Evolutionary conservation across 2,329 filamentous ascomycete genomes (phyloP), one percentile per base, ranked within the genome.

Genomic region (Sporothrix protearum): DNA sequence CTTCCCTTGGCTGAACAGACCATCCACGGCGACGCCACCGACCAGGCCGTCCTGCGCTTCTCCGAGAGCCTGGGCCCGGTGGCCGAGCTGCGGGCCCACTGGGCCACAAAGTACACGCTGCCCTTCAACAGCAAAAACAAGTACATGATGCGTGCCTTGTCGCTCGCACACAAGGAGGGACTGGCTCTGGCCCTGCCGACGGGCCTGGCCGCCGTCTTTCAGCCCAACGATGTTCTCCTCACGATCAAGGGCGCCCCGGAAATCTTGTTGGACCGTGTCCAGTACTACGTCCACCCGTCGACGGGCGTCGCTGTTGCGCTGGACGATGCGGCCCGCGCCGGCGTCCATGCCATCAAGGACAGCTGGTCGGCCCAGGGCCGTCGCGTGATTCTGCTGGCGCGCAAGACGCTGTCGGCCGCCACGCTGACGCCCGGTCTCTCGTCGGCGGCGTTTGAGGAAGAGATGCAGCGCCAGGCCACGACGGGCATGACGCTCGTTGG

Each of bases 121-220:
- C 87, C 90, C 0, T 94, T 94, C 79, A 94, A 94, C 81, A 92
- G 90, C 80, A 92, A 92, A 82, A 94, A 93, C 81, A 94, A 94
- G 80, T 94, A 89, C 78, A 94, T 93, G 88, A 86, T 94, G 70
- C 85, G 88, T 45, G 85, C 89, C 0, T 86, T 90, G 66, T 82
- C 82, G 2, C 75, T 85, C 51, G 80, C 79, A 1, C 77, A 81
- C 39, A 55, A 69, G 36, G 12, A 49, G n/a, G 80, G 80, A 19
- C 75, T 83, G 45, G 63, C 73, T 2, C 71, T 79, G n/a, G 83
- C 83, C 1, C 74, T 86, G 3, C 78, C 82, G 0, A 70, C 76
- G 3, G 76, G 74, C 7, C 81, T 81, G 25, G 80, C 78, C 1
- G 73, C 77, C 5, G 71, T 75, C 1, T 84, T 83, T 75, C 73